Evolutionary conservation across 257 asterid species (phyloP), one percentile per base, ranked within the genome.

Genomic region (Scutellaria baicalensis): DNA sequence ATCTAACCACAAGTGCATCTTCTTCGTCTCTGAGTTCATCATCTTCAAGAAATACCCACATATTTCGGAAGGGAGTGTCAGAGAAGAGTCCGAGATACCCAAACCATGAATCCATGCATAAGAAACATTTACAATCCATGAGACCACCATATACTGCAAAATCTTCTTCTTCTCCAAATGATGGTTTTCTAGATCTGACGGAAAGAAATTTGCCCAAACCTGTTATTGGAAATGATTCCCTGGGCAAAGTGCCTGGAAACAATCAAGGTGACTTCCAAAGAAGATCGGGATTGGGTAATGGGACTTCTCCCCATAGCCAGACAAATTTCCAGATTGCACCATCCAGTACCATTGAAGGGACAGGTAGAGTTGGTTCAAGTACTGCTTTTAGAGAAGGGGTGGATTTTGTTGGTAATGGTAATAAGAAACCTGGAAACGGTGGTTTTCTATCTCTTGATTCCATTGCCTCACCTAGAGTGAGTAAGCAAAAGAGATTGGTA

Each of bases 401-500:
- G 39, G 77, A 60, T 31, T 61, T 52, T 64, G 69, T 20, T 51
- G 68, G 16, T 33, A 74, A 48, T 72, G 12, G 66, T 54, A 86
- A 55, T 61, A 77, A 64, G 62, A 77, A 79, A 74, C 70, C 76
- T 72, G 82, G 68, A 49, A 77, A 67, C 66, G 51, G 18, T 69
- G 76, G 75, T 66, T 71, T 73, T 27, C 39, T 75, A 27, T 55
- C 82, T 81, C 56, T 57, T 66, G 69, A 63, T 69, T 54, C 81
- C 8, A 43, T 8, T 55, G 66, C 76, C 76, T 71, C 75, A 21
- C 83, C 90, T 55, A 78, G 80, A 78, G 79, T 78, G 69, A 73
- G 57, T 79, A 83, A 79, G 78, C 93, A 88, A 69, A 92, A 80
- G 78, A 84, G 87, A 69, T 75, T 90, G 85, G 98, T 90, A n/a